Percentiles rank a stretch among this genome's conserved stretches.
phyloP scores from a whole-genome alignment of 495 filamentous ascomycete genomes.

The Parathielavia hyrcaniae region DNA sequence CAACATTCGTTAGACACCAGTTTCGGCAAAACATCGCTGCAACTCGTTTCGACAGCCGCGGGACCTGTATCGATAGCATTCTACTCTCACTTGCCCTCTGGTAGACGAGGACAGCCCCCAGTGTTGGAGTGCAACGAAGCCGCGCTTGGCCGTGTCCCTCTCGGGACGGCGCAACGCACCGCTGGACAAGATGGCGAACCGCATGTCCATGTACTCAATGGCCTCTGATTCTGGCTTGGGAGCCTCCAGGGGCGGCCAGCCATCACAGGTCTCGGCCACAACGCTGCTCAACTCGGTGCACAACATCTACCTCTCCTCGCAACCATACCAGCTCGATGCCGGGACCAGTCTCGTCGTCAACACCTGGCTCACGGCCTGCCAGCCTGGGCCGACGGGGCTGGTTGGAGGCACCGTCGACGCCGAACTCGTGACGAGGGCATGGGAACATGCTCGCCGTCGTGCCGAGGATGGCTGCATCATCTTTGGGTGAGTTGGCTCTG shows the following conservation, averaged over 20 bases:
- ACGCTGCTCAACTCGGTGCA: conserved; percentile 88
- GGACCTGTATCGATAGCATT: not conserved
- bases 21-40: not conserved
- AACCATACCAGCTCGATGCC: conserved; percentile 81
- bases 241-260: conserved; percentile 54
- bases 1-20: conserved; percentile 15
- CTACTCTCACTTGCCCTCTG: not conserved
- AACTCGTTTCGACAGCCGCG: not conserved
- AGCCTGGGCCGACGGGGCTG: conserved; percentile 57
- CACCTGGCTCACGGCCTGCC: conserved; percentile 79
- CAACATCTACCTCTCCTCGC: conserved; percentile 73
- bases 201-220: conserved; percentile 82
- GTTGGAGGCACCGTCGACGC: conserved; percentile 72
- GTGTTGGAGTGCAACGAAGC: not conserved
- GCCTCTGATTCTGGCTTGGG: conserved; percentile 53
- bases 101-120: not conserved
- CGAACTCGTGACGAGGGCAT: conserved; percentile 73
- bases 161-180: conserved; percentile 19
- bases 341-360: conserved; percentile 91
- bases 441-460: conserved; percentile 93
- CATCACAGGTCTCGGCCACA: conserved; percentile 81
- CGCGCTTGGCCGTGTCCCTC: conserved; percentile 32
- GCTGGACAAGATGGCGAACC: conserved; percentile 59
- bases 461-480: conserved; percentile 95
- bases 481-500: conserved; percentile 58